These are phyloP conservation scores for Albizia julibrissin DNA, from an alignment of 306 rosid species.

Conservation along the genomic window DNA sequence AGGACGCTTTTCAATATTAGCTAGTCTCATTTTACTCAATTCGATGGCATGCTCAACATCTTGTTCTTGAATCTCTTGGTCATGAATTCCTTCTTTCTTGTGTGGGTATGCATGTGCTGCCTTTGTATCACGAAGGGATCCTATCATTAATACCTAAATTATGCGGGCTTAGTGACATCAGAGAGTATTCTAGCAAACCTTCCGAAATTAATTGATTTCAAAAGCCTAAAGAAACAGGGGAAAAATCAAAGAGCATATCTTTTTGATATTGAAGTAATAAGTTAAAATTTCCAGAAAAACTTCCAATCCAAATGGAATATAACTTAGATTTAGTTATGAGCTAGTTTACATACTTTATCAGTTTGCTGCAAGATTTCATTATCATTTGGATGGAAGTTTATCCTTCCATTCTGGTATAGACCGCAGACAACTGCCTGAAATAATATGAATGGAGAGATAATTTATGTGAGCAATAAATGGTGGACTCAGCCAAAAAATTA, in stretches of 20 bases:
- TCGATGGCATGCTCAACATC: constrained; percentile 42
- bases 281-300: background rate
- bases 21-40: constrained; percentile 53
- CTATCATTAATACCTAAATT: constrained; percentile 71
- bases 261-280: background rate
- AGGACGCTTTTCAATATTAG: constrained; percentile 66
- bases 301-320: background rate
- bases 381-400: constrained; percentile 86
- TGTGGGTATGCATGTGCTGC: constrained; percentile 26
- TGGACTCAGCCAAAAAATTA: constrained; percentile 22
- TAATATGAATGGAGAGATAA: constrained; percentile 29
- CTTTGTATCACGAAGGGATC: constrained; percentile 58
- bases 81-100: constrained; percentile 48
- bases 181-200: constrained; percentile 19
- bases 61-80: constrained; percentile 49
- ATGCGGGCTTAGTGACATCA: constrained; percentile 34
- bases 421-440: constrained; percentile 93
- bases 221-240: background rate
- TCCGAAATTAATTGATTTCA: background rate
- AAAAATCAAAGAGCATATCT: background rate
- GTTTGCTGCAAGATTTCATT: constrained; percentile 70
- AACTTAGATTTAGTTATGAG: constrained; percentile 5
- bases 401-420: constrained; percentile 77
- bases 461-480: constrained; percentile 12
- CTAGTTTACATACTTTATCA: constrained; percentile 73